Base-by-base conservation (phyloP, 2,329 filamentous ascomycete species). In the Gaeumannomyces tritici region DNA sequence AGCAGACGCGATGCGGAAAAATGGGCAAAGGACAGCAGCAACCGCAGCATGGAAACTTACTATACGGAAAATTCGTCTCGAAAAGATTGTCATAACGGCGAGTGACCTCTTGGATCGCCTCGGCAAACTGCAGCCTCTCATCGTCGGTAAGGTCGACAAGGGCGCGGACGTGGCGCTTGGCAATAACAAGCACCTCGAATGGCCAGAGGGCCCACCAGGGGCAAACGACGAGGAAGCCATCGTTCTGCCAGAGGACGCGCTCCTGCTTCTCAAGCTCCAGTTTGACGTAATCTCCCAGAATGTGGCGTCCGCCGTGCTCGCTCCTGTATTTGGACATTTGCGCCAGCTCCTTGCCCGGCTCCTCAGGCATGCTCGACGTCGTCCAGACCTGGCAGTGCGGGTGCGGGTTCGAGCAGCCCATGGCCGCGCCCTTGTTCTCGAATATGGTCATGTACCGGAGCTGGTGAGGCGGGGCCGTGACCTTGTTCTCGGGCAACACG, bases 201-300 rank as follows among this genome's bases (percentile, higher is more conserved):
- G 95, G 95, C 95, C 95, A 99, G 24, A 91, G 83, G 0, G 91
- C 95, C 95, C 95, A 99, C 92, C 95, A 99, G 0, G 95, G 95
- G 70, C 93, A 96, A 21, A 98, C 84, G 0, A 93, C 88, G 55
- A 96, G 78, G 74, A 98, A 99, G 0, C 81, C 81, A 13, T 84
- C 83, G 72, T 99, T 99, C 73, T 96, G 87, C 72, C 90, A 96
- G 0, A 99, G 89, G 11, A 96, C 83, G 13, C 95, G 86, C 75
- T 96, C 92, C 67, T 86, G 77, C 77, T 96, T 96, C 69, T 87
- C 82, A 61, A 88, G 78, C 74, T 99, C 95, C 4, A 97, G 79
- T 70, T 86, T 83, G 1, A 89, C 91, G 71, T 98, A 99, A 75
- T 98, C 95, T 24, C 83, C 88, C 8, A 99, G 80, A 68, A 99